These are phyloP conservation scores for Trichoderma endophyticum DNA, from an alignment of 2,329 filamentous ascomycete species.

Conservation along the genomic window DNA sequence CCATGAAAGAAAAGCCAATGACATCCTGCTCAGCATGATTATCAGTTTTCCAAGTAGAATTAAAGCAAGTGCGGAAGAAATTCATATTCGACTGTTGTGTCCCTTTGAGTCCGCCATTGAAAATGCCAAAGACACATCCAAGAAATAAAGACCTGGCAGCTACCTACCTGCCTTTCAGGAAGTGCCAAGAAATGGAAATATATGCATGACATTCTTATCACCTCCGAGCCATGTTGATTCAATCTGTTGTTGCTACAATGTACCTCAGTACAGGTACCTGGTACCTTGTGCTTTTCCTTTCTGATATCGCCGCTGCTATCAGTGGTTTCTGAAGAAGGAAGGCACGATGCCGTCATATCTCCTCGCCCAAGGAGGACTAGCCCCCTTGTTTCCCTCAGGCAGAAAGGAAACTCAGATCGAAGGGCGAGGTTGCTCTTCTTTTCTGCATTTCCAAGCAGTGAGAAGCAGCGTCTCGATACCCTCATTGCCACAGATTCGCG, in stretches of 20 bases:
- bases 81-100: background rate
- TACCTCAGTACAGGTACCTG: background rate
- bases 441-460: background rate
- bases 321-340: background rate
- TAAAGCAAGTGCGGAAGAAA: background rate
- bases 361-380: background rate
- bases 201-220: background rate
- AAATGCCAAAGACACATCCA: background rate
- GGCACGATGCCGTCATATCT: background rate
- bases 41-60: background rate
- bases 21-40: background rate
- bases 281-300: background rate
- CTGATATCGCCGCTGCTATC: background rate
- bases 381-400: background rate
- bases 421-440: background rate
- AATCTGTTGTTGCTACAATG: background rate
- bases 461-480: conserved; percentile 3
- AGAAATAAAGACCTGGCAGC: background rate
- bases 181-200: background rate
- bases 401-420: background rate
- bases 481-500: background rate
- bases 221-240: too few relatives aligned
- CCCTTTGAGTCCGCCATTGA: background rate
- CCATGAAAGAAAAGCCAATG: background rate
- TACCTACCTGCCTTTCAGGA: background rate